phyloP scores from a whole-genome alignment of 148 eudicot genomes.

The Silene uniflora region DNA sequence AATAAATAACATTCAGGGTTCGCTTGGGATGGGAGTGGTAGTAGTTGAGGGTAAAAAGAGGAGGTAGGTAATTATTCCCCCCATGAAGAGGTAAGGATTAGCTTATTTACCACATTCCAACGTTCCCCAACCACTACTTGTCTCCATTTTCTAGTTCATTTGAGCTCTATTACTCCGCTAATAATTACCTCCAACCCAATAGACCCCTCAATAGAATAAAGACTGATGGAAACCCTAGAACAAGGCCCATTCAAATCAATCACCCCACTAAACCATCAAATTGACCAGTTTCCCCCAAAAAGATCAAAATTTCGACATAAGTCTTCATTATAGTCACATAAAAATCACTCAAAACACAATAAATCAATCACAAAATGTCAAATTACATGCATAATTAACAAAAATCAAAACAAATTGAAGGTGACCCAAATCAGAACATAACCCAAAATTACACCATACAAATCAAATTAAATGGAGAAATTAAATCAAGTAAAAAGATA shows the following conservation, averaged over 20 bases:
- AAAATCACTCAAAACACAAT: background rate
- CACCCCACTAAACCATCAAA: background rate
- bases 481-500: background rate
- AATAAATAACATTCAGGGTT: background rate
- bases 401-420: background rate
- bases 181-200: no score
- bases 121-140: no score
- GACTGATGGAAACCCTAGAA: conserved; percentile 22
- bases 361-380: background rate
- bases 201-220: background rate
- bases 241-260: background rate
- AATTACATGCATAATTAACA: background rate
- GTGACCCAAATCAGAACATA: conserved; percentile 6
- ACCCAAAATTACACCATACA: background rate
- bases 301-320: background rate
- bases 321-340: background rate
- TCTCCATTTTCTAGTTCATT: no score
- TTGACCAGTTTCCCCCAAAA: background rate
- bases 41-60: no score
- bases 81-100: no score
- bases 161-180: no score
- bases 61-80: no score
- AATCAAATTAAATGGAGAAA: no score
- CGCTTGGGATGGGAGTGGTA: no score
- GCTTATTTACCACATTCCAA: no score